These are phyloP conservation scores for Basidiobolus meristosporus DNA, from an alignment of 371 early-diverging fungal species.

Conservation along the genomic window DNA sequence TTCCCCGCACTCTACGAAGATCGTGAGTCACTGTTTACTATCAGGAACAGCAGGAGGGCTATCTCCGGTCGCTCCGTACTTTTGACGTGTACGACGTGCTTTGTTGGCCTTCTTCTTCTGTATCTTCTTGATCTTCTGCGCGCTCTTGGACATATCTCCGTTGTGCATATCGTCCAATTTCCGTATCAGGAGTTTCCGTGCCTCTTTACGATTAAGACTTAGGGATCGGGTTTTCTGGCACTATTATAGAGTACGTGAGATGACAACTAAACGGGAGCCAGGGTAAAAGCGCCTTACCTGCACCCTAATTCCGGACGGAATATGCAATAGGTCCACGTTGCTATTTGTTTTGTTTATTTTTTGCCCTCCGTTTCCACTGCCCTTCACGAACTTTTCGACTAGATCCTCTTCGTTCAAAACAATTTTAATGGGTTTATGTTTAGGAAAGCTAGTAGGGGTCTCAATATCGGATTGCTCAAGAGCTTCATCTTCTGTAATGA, in stretches of 20 bases:
- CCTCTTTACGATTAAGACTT: constrained; percentile 54
- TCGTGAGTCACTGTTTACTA: too few relatives aligned
- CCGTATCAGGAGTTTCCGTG: constrained; percentile 37
- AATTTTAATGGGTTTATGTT: constrained; percentile 18
- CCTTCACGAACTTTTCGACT: constrained; percentile 71
- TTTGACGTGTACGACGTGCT: too few relatives aligned
- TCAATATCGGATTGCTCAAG: too few relatives aligned
- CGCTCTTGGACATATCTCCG: constrained; percentile 39
- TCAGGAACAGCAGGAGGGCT: too few relatives aligned
- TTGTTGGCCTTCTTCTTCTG: constrained; percentile 31
- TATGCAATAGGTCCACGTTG: constrained; percentile 69
- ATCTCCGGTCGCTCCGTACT: too few relatives aligned
- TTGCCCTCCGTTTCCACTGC: constrained; percentile 85
- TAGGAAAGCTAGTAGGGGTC: too few relatives aligned
- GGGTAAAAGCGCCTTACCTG: constrained; percentile 17
- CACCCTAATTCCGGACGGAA: constrained; percentile 59
- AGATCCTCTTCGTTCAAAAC: constrained; percentile 53
- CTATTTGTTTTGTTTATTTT: constrained; percentile 77
- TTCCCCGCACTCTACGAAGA: too few relatives aligned
- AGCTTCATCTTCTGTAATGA: too few relatives aligned
- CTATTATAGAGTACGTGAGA: constrained; percentile 7
- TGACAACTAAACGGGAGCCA: neutral
- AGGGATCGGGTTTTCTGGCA: constrained; percentile 67
- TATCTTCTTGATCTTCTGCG: constrained; percentile 36
- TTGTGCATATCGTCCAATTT: constrained; percentile 52